Evolutionary conservation across 2,329 filamentous ascomycete genomes (phyloP).

Genomic region (Knufia petricola): DNA sequence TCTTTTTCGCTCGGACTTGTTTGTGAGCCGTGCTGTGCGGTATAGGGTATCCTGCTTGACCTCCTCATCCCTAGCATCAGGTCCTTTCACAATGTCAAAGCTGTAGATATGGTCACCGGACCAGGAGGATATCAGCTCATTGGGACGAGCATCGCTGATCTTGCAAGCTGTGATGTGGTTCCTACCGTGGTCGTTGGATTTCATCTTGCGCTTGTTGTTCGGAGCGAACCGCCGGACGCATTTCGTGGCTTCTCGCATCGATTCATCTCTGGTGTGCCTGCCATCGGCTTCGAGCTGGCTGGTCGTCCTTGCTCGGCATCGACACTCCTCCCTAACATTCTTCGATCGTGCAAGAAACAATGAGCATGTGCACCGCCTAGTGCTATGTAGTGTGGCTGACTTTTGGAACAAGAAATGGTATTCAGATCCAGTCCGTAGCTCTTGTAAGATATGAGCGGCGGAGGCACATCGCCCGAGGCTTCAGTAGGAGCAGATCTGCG

Average conservation of each 20-base stretch:
- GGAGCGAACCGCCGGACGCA: constrained; percentile 60
- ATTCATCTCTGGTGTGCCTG: constrained; percentile 43
- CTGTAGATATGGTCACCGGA: constrained; percentile 57
- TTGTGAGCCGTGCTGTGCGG: constrained; percentile 27
- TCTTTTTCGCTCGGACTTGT: constrained; percentile 42
- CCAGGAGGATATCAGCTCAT: constrained; percentile 60
- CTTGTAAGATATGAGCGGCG: constrained; percentile 58
- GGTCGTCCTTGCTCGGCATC: constrained; percentile 43
- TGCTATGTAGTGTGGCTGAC: constrained; percentile 60
- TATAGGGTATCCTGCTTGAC: constrained; percentile 23
- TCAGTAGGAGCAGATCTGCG: constrained; percentile 20
- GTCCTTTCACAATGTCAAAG: constrained; percentile 53
- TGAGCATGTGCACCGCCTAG: constrained; percentile 59
- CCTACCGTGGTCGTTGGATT: constrained; percentile 43
- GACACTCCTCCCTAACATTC: constrained; percentile 55
- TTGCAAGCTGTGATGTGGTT: constrained; percentile 59
- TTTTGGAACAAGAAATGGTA: constrained; percentile 58
- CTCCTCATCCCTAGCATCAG: constrained; percentile 42
- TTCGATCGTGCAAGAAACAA: constrained; percentile 58
- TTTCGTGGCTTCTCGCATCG: constrained; percentile 50
- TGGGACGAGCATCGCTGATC: constrained; percentile 58
- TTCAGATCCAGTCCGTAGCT: constrained; percentile 55
- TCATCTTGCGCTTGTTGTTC: constrained; percentile 46
- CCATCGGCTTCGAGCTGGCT: constrained; percentile 32
- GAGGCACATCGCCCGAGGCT: constrained; percentile 38